These are phyloP conservation scores for Rhododendron molle DNA, from an alignment of 148 eudicot species.

Conservation along the genomic window DNA sequence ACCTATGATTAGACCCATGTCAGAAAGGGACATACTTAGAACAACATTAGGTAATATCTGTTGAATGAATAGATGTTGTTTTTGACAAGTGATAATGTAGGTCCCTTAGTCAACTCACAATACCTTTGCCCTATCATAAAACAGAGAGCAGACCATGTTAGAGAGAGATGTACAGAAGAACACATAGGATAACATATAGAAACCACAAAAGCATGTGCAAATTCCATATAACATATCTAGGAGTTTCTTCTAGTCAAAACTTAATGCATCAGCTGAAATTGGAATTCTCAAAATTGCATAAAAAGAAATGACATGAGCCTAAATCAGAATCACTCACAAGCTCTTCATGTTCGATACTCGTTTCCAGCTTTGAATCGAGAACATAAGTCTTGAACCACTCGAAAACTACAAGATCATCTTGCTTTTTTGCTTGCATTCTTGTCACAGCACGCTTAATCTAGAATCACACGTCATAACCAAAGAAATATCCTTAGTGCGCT, in stretches of 20 bases:
- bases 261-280: background rate
- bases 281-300: background rate
- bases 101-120: background rate
- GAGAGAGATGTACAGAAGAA: background rate
- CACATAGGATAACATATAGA: no score
- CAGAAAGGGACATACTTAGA: background rate
- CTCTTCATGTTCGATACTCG: constrained; percentile 82
- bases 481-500: background rate
- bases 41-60: constrained; percentile 1
- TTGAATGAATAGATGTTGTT: background rate
- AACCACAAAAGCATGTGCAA: background rate
- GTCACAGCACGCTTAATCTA: constrained; percentile 60
- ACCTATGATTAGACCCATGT: background rate
- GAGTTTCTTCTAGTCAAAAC: background rate
- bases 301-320: background rate
- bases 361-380: constrained; percentile 67
- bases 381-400: constrained; percentile 83
- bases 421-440: constrained; percentile 55
- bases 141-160: background rate
- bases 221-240: background rate
- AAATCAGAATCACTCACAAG: constrained; percentile 51
- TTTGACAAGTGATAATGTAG: background rate
- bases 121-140: background rate
- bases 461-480: constrained; percentile 14
- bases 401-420: constrained; percentile 56